A percentile compares a stretch with the other conserved stretches of the same genome.
These are phyloP conservation scores for Saccharum hybrid DNA, from an alignment of 202 grass and related monocot genomes.

Conservation along the genomic window DNA sequence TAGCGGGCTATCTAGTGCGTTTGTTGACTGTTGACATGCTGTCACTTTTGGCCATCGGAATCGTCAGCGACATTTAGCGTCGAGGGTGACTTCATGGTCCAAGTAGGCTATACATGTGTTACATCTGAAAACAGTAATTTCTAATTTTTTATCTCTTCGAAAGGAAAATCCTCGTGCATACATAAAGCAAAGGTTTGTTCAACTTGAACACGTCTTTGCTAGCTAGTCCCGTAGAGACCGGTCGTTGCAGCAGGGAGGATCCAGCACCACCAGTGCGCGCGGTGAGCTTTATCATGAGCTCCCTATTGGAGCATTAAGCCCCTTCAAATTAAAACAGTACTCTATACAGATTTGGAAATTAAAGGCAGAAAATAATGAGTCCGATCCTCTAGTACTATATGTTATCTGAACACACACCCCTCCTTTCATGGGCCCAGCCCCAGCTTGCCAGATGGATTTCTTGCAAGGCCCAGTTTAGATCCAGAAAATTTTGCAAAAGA, in stretches of 20 bases:
- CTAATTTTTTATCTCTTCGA: not conserved
- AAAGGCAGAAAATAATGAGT: too few relatives aligned
- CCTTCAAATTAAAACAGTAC: too few relatives aligned
- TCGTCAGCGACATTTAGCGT: conserved; percentile 2
- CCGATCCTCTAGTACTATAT: too few relatives aligned
- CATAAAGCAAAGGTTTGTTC: not conserved
- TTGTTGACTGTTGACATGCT: conserved; percentile 19
- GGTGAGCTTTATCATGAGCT: too few relatives aligned
- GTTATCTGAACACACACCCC: too few relatives aligned
- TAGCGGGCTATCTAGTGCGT: not conserved
- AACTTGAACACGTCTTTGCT: not conserved
- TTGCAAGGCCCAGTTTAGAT: not conserved
- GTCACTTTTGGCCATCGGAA: not conserved
- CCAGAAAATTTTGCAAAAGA: too few relatives aligned
- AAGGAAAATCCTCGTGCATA: not conserved
- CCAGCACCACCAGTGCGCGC: not conserved
- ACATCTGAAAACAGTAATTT: conserved; percentile 7
- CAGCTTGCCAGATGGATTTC: not conserved
- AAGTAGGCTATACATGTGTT: not conserved
- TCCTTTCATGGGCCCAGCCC: too few relatives aligned
- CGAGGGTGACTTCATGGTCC: conserved; percentile 28
- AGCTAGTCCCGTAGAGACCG: not conserved
- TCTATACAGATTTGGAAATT: too few relatives aligned
- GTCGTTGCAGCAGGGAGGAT: not conserved
- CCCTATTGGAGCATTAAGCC: too few relatives aligned